phyloP scores from a whole-genome alignment of 257 asterid genomes.

The Hygrophila difformis region DNA sequence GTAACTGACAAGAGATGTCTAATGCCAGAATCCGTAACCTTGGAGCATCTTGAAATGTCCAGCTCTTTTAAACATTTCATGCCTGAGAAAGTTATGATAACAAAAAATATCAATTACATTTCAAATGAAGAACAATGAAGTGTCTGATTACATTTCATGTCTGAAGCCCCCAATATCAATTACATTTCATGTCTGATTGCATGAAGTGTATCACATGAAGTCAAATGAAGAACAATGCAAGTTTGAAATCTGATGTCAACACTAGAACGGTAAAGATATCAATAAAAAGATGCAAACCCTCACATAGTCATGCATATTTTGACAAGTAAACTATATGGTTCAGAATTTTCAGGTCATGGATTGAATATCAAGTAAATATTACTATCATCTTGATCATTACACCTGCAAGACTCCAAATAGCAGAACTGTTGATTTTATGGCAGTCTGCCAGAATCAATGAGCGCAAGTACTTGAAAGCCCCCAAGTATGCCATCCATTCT shows the following conservation, averaged over 20 bases:
- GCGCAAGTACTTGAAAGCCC: conserved; percentile 62
- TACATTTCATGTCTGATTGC: background rate
- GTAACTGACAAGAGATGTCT: conserved; percentile 58
- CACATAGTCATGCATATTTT: no score
- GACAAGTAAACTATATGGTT: no score
- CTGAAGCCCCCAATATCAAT: conserved; percentile 26
- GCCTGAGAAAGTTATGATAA: conserved; percentile 37
- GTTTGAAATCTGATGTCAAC: conserved; percentile 9
- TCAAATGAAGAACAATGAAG: no score
- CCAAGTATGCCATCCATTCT: conserved; percentile 97
- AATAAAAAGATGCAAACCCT: no score
- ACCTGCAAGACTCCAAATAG: conserved; percentile 86
- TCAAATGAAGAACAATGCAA: conserved; percentile 10
- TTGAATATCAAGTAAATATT: no score
- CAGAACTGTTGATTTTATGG: conserved; percentile 62
- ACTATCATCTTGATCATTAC: background rate
- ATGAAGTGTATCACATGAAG: background rate
- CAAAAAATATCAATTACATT: background rate
- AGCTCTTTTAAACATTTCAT: conserved; percentile 59
- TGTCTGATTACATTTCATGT: conserved; percentile 54
- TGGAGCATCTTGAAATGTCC: conserved; percentile 78
- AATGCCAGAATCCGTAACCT: conserved; percentile 73
- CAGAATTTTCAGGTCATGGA: no score
- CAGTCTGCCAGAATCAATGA: conserved; percentile 67
- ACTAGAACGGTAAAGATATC: conserved; percentile 5